Base-by-base conservation (phyloP, 257 asterid species). In the Scutellaria minor region DNA sequence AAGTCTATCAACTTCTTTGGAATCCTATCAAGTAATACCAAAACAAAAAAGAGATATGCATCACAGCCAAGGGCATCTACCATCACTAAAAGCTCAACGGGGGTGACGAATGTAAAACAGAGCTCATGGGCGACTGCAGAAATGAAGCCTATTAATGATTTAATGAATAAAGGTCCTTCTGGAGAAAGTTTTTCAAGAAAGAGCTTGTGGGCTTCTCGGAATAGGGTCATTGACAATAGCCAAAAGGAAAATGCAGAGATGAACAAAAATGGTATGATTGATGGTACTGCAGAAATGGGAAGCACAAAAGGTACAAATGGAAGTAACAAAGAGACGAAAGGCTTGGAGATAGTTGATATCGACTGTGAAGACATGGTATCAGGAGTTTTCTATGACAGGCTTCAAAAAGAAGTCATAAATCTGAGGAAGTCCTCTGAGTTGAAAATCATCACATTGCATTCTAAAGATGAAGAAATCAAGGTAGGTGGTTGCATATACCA, bases 391-490 rank as follows among this genome's bases (percentile, higher is more conserved):
- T 93, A 91, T 35, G 98, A 93, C 80, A 80, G 81, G 80, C 96
- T 91, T 55, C 98, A 93, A 87, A 93, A 81, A 83, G 98, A 93
- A 82, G 95, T 93, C 75, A 73, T 87, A 64, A 75, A 51, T 50
- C 79, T 89, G 83, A 91, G 96, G 80, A 93, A 89, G 80, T 55
- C 80, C 46, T 86, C 87, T 66, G 87, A 85, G 41, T 56, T 77
- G 67, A 91, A 88, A 83, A 92, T 84, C 0, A 44, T 50, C 22
- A 78, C 64, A 64, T 80, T 93, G 83, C 80, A 74, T 48, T 73
- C 93, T 35, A 89, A 88, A 85, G 92, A 89, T 15, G 97, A 89
- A 72, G 95, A 89, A 66, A 86, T 91, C 63, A 87, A 86, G 92
- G 98, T 89, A 71, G 48, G 65, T 20, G 41, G 18, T 18, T 18